Evolutionary conservation across 441 rosid species (phyloP), one percentile per base, ranked within the genome.

Genomic region (Jatropha multifida): DNA sequence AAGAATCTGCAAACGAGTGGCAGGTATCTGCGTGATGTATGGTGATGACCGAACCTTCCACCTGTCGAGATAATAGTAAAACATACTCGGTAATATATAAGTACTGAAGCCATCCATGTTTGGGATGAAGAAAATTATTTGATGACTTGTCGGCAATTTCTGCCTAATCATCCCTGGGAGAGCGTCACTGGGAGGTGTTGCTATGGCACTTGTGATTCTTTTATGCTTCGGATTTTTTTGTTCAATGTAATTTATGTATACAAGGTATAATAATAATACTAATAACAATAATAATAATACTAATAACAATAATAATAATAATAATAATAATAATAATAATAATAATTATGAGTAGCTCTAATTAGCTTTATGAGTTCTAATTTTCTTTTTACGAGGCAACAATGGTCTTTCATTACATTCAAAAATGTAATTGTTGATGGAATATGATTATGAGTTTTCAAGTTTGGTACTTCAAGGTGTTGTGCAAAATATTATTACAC

Each of bases 21-120:
- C 48, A 85, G 98, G 80, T 96, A 96, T 82, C 84, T 92, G 2
- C 98, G 99, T 32, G 99, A 96, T 67, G 98, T 96, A 60, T 92
- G 97, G 97, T 92, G 72, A 86, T 17, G n/a, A 7, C 0, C 0
- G 2, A 1, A 7, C 58, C 58, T 7, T 44, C 74, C 17, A 65
- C 4, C 11, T 27, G 17, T 48, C 2, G 32, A 68, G 54, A 18
- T 69, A 77, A 59, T 65, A 59, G 32, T 4, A 13, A 72, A 56
- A 20, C 11, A 51, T 20, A 58, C 2, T 42, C 37, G 44, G 69
- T 2, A 42, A 15, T 68, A 74, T 38, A 42, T 71, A 23, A 3
- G 27, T 18, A 63, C 20, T 26, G 9, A 23, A n/a, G 58, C 11
- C 70, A 32, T 40, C 48, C 9, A 44, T 44, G 2, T 15, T 46